These are phyloP conservation scores for Phytophthora fragariae DNA, from an alignment of 352 stramenopile species.

Conservation along the genomic window DNA sequence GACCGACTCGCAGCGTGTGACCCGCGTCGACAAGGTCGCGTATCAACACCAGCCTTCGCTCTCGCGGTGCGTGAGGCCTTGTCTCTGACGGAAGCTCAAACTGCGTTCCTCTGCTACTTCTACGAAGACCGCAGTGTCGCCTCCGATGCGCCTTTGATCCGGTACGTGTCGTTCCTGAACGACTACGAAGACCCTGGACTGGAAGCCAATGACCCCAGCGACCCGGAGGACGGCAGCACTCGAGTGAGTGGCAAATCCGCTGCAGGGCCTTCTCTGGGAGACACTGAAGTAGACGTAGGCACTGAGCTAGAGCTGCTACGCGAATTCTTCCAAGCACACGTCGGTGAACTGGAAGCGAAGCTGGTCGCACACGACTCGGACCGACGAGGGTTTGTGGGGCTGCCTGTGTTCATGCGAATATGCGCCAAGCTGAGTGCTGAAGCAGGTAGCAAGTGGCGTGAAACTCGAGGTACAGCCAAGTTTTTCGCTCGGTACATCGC, in stretches of 20 bases:
- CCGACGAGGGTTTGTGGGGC: conserved; percentile 56
- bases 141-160: conserved; percentile 65
- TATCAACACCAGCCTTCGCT: conserved; percentile 56
- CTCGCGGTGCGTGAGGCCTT: conserved; percentile 54
- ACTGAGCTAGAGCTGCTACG: conserved; percentile 51
- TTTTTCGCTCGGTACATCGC: conserved; percentile 64
- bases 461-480: conserved; percentile 42
- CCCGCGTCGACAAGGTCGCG: conserved; percentile 55
- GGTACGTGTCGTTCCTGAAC: conserved; percentile 75
- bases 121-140: conserved; percentile 78
- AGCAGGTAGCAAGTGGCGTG: conserved; percentile 44
- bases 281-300: conserved; percentile 30
- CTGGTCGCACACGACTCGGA: conserved; percentile 54
- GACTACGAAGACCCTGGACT: conserved; percentile 78
- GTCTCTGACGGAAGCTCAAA: conserved; percentile 66
- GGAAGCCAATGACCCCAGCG: conserved; percentile 35
- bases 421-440: conserved; percentile 48
- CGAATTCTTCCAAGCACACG: conserved; percentile 53
- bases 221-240: conserved; percentile 7
- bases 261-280: conserved; percentile 20
- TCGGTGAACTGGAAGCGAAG: conserved; percentile 50
- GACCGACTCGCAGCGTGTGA: conserved; percentile 62
- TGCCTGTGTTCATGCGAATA: conserved; percentile 51
- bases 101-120: conserved; percentile 78
- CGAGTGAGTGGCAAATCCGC: conserved; percentile 5